Evolutionary conservation across 1,139 yeast genomes (phyloP), one percentile per base, ranked within the genome.

Genomic region (Candida sanyaensis): DNA sequence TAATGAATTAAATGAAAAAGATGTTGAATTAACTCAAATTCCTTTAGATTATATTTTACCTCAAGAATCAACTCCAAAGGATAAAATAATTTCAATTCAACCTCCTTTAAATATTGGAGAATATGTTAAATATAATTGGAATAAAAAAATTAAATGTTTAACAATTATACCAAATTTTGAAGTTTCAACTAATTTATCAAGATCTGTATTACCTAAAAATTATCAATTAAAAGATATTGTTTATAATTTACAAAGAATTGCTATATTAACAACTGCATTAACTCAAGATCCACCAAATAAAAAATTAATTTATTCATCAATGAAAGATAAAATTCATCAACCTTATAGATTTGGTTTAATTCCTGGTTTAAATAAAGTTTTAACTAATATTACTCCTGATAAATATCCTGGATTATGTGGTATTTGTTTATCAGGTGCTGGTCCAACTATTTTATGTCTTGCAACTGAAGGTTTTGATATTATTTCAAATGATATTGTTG

Each of bases 241-340:
- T 43, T 93, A 88, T 80, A 93, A 93, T 65, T 78, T 93, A 60
- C 80, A 75, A 54, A 64, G 80, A 56, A 62, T 75, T 48, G 78
- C 80, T 7, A 61, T 74, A 3, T 71, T 75, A 55, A 75, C 80
- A 37, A 84, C 93, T 8, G 96, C 97, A 0, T 81, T 93, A 61
- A 87, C 96, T 12, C 80, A 86, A 59, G 80, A 83, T 23, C 87
- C 91, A 28, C 97, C 97, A 40, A 84, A 88, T 61, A 81, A 95
- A 31, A 84, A 83, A 50, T 76, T 92, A 56, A 90, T 93, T 56
- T 91, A 86, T 67, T 88, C 93, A 51, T 91, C 98, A 27, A 93
- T 93, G 99, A 96, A 90, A 70, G 99, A 93, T 68, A 87, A 88
- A 61, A 80, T 93, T 44, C 99, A 93, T 70, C 99, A 93, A 68